Evolutionary conservation across 441 rosid species (phyloP), one percentile per base, ranked within the genome.

Genomic region (Sinapis alba): DNA sequence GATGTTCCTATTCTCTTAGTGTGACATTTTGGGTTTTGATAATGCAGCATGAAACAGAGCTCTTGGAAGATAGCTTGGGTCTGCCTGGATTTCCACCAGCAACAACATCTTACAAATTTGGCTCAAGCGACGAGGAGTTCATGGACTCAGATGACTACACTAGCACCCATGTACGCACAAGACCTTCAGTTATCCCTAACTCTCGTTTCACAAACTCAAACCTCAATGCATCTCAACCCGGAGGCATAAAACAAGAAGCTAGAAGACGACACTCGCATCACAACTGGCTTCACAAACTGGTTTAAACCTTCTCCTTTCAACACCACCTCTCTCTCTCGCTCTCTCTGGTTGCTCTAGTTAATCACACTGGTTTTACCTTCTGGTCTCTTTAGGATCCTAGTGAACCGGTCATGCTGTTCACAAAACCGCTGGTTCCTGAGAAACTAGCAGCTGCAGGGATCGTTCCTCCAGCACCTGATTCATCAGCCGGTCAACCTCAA

Each of bases 231-330:
- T 76, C 81, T 79, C 84, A 94, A 54, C 63, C 80, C 1, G 86
- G 73, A 63, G 74, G 77, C 66, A 54, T 85, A 70, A 91, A 84
- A 75, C 93, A 87, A 79, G 99, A 93, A 70, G 79, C 76, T 10
- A 84, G 92, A 73, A 87, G 93, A 24, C 6, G 57, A 19, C 57
- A 51, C 57, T 51, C 57, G 6, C 26, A 51, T 3, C 91, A 78
- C 61, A 89, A 92, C 32, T 95, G 99, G 99, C 97, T 91, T 45
- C 87, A 91, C 77, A 91, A 83, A 79, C 76, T 91, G 93, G 99
- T 47, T 47, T 6, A 16, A 45, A n/a, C 7, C 51, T 47, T 47
- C 54, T 47, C 19, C 0, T n/a, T 2, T 1, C 54, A 15, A 47
- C 54, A 1, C 54, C 54, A 47, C 45, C 15, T n/a, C n/a, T n/a